Evolutionary conservation across 2,329 filamentous ascomycete species (phyloP), one percentile per base, ranked within the genome.

Genomic region (Thelonectria blattea): DNA sequence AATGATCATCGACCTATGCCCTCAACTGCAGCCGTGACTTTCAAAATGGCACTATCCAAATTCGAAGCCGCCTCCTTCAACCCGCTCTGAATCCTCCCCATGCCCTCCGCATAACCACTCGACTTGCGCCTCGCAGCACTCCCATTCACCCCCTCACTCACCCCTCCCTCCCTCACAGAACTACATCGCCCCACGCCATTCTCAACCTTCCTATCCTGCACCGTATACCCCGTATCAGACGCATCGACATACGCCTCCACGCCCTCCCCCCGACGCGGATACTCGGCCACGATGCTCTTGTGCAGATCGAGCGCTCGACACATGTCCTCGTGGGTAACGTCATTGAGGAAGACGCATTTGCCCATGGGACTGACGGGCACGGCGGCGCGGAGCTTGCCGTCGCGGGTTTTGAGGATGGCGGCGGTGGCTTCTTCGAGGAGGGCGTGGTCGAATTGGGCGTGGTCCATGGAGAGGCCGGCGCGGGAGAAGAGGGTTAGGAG

Each of bases 381-480:
- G 4, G 89, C 88, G 34, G 88, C 86, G 41, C 89, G 83, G 10
- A 91, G 80, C 69, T 85, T 80, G 34, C 89, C 89, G 64, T 91
- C 89, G 12, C 89, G 82, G 0, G 89, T 91, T 78, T 88, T 89
- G 51, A 91, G 77, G 63, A 91, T 91, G 12, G 89, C 89, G 14
- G 84, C 78, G 1, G 88, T 91, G 2, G 81, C 89, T 68, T 85
- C 85, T 52, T 87, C 85, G 10, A 91, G 81, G 24, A 91, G 81
- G 0, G 84, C 80, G 55, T 88, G 86, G 66, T 90, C 83, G 69
- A 91, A 91, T 39, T 88, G 79, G 7, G 83, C 80, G 68, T 91
- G 88, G 61, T 91, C 89, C 81, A 91, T 91, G 18, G 88, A 88
- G 1, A 91, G 80, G 18, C 89, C 89, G 6, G 87, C 88, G 46